Percentiles rank a stretch among this genome's conserved stretches.
Conservation (phyloP, 176 grass and related monocot genomes). For the Bromus sterilis region DNA sequence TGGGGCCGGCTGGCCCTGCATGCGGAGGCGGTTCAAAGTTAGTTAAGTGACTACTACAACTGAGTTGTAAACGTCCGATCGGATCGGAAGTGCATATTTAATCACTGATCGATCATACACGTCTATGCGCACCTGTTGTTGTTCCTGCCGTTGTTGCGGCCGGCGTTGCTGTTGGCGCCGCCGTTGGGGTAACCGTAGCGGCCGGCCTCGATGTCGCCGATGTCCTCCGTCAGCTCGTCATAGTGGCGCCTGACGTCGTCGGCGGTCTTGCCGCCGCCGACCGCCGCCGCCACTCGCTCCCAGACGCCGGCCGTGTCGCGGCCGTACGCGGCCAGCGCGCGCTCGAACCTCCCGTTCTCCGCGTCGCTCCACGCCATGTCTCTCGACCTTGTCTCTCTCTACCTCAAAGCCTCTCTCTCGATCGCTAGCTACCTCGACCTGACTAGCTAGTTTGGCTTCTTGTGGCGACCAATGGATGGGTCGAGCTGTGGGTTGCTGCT, state of each 20-base stretch:
- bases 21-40: background rate
- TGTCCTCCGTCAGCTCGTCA: slow-evolving; percentile 23
- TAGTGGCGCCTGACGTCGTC: slow-evolving; percentile 53
- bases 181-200: slow-evolving; percentile 7
- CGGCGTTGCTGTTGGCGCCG: background rate
- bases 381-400: too few relatives aligned
- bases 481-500: background rate
- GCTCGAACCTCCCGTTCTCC: slow-evolving; percentile 56
- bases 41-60: background rate
- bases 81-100: background rate
- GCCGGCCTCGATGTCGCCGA: slow-evolving; percentile 32
- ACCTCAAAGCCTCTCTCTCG: background rate
- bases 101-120: background rate
- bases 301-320: slow-evolving; percentile 36
- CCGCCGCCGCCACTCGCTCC: slow-evolving; percentile 39
- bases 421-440: background rate
- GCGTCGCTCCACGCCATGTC: slow-evolving; percentile 31
- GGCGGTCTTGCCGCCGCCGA: slow-evolving; percentile 46
- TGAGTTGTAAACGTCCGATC: background rate
- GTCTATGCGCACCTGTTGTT: background rate
- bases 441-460: background rate
- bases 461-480: background rate
- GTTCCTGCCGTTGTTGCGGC: background rate
- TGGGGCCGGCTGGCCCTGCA: slow-evolving; percentile 20
- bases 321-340: slow-evolving; percentile 36